phyloP scores from a whole-genome alignment of 352 stramenopile genomes.

The Phytopythium cucurbitacearum region DNA sequence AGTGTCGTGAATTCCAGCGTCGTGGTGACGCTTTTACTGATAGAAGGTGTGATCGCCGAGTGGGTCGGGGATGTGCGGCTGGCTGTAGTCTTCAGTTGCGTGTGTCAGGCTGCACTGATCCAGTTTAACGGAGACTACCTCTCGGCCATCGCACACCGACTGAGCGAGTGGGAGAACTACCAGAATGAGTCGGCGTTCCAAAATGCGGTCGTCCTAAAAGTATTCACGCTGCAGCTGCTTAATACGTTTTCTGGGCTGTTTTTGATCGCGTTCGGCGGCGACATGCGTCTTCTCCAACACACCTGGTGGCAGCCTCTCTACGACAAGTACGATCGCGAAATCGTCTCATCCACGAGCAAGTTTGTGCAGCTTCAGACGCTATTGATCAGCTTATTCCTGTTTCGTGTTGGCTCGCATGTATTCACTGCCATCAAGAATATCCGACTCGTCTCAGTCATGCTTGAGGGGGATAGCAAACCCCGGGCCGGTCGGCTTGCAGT shows the following conservation, averaged over 20 bases:
- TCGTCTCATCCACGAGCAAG: slow-evolving; percentile 15
- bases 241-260: slow-evolving; percentile 34
- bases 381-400: slow-evolving; percentile 25
- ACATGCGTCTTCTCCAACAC: background rate
- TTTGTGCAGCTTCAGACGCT: slow-evolving; percentile 43
- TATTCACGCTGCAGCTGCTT: slow-evolving; percentile 37
- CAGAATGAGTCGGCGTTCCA: slow-evolving; percentile 17
- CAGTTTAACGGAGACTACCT: slow-evolving; percentile 26
- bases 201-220: slow-evolving; percentile 26
- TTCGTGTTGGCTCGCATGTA: slow-evolving; percentile 21
- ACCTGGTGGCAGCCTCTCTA: slow-evolving; percentile 12
- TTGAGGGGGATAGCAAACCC: background rate
- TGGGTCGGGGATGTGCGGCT: slow-evolving; percentile 14
- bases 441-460: too few relatives aligned
- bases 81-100: slow-evolving; percentile 21
- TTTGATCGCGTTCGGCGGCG: slow-evolving; percentile 21
- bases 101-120: slow-evolving; percentile 16
- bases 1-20: too few relatives aligned
- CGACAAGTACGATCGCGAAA: slow-evolving; percentile 3
- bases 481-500: background rate
- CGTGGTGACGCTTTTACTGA: too few relatives aligned
- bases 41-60: too few relatives aligned
- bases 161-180: slow-evolving; percentile 36
- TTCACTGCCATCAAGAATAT: slow-evolving; percentile 2
- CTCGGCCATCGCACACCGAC: slow-evolving; percentile 13